Evolutionary conservation across 371 early-diverging fungal species (phyloP).

Genomic region (Mortierella sp.): DNA sequence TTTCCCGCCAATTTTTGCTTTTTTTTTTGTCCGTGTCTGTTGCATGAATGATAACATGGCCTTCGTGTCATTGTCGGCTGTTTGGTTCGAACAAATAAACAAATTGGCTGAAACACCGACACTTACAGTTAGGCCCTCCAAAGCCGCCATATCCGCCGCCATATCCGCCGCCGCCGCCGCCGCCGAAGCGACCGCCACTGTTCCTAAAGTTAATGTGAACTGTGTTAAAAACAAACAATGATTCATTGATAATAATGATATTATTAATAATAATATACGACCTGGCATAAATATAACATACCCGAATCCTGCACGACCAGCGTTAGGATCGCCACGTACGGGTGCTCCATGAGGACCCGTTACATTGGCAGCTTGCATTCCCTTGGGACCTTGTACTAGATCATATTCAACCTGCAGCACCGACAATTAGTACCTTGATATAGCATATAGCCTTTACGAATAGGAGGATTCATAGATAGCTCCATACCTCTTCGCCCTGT

Average conservation of each 20-base stretch:
- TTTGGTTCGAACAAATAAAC: background rate
- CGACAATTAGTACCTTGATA: background rate
- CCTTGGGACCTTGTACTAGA: constrained; percentile 84
- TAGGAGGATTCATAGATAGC: background rate
- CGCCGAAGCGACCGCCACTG: constrained; percentile 31
- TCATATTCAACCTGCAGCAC: constrained; percentile 79
- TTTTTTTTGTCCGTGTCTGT: constrained; percentile 2
- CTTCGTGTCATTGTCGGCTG: background rate
- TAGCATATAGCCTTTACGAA: background rate
- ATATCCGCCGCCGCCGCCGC: constrained; percentile 27
- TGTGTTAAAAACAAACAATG: background rate
- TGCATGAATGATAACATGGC: background rate
- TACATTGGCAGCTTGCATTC: constrained; percentile 86
- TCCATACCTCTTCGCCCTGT: constrained; percentile 29
- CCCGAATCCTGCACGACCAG: constrained; percentile 41
- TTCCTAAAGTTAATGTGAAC: constrained; percentile 14
- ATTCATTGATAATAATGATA: too few relatives aligned
- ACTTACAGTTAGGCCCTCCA: constrained; percentile 52
- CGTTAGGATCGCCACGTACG: constrained; percentile 81
- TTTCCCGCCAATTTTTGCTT: constrained; percentile 34
- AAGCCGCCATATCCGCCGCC: constrained; percentile 51
- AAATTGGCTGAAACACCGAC: background rate
- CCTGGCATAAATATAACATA: constrained; percentile 6
- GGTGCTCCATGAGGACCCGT: constrained; percentile 80
- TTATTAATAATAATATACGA: too few relatives aligned